Evolutionary conservation across 345 rosid genomes (phyloP).

Genomic region (Aquilaria malaccensis): DNA sequence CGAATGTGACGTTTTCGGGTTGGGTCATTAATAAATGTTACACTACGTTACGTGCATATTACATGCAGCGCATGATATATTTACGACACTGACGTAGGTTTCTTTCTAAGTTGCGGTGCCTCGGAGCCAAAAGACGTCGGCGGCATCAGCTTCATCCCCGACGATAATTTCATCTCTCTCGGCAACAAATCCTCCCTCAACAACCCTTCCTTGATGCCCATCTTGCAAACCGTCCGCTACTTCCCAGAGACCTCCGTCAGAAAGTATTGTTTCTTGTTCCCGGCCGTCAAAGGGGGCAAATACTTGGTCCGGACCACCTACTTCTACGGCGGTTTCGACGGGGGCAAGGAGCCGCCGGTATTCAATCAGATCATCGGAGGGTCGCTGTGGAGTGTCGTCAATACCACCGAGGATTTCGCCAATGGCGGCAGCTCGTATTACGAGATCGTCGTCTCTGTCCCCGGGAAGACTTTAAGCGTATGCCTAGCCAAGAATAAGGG

Average conservation of each 20-base stretch:
- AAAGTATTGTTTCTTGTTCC: slow-evolving; percentile 62
- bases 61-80: not conserved
- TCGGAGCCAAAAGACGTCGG: slow-evolving; percentile 27
- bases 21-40: too few species aligned
- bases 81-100: slow-evolving; percentile 30
- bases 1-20: not conserved
- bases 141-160: slow-evolving; percentile 46
- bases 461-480: slow-evolving; percentile 42
- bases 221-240: slow-evolving; percentile 55
- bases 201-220: slow-evolving; percentile 37
- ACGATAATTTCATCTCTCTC: slow-evolving; percentile 46
- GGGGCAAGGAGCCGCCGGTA: slow-evolving; percentile 69
- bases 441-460: slow-evolving; percentile 51
- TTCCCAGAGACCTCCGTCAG: slow-evolving; percentile 52
- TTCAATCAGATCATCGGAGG: slow-evolving; percentile 80
- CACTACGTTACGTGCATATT: not conserved
- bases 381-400: slow-evolving; percentile 70
- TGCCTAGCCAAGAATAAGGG: slow-evolving; percentile 66
- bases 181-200: slow-evolving; percentile 52
- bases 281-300: slow-evolving; percentile 48
- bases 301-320: slow-evolving; percentile 66
- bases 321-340: slow-evolving; percentile 74
- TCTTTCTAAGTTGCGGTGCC: slow-evolving; percentile 56
- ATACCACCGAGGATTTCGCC: slow-evolving; percentile 70
- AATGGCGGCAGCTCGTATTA: slow-evolving; percentile 60